Evolutionary conservation across 768 basidiomycete genomes (phyloP).

Genomic region (Mycena capillaripes): DNA sequence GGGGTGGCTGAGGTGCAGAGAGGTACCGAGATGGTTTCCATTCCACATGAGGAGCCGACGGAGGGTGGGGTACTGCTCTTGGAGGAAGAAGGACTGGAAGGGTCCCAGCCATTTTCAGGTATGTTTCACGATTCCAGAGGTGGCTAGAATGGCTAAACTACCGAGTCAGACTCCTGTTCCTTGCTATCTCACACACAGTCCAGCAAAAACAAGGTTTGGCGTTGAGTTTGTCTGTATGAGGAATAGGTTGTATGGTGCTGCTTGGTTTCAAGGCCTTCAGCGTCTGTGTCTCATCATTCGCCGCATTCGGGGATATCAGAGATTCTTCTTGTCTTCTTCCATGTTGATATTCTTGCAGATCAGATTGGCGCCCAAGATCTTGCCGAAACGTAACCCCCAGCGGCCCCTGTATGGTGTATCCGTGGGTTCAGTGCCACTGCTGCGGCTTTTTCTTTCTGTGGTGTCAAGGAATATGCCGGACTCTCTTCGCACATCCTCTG

Average conservation of each 20-base stretch:
- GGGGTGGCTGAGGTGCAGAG: slow-evolving; percentile 82
- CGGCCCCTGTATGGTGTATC: no score
- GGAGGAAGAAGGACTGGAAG: slow-evolving; percentile 72
- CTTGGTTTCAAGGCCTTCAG: neutral
- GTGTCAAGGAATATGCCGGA: no score
- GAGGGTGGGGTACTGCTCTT: slow-evolving; percentile 51
- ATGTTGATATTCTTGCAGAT: neutral
- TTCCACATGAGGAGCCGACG: slow-evolving; percentile 61
- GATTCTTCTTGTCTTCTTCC: neutral
- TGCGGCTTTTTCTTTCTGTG: no score
- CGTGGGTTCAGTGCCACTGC: no score
- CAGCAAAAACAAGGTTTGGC: neutral
- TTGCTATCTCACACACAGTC: neutral
- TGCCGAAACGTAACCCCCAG: no score
- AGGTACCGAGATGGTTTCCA: slow-evolving; percentile 85
- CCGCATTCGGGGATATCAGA: neutral
- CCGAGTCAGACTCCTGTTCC: neutral
- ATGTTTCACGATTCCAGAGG: neutral
- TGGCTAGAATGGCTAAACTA: no score
- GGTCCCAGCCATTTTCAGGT: slow-evolving; percentile 37
- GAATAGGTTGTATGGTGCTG: neutral
- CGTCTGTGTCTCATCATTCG: neutral
- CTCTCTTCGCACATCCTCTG: no score
- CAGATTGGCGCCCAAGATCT: neutral
- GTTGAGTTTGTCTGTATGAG: no score